Evolutionary conservation across 1,284 basidiomycete species (phyloP).

Genomic region (Prillingera fragicola): DNA sequence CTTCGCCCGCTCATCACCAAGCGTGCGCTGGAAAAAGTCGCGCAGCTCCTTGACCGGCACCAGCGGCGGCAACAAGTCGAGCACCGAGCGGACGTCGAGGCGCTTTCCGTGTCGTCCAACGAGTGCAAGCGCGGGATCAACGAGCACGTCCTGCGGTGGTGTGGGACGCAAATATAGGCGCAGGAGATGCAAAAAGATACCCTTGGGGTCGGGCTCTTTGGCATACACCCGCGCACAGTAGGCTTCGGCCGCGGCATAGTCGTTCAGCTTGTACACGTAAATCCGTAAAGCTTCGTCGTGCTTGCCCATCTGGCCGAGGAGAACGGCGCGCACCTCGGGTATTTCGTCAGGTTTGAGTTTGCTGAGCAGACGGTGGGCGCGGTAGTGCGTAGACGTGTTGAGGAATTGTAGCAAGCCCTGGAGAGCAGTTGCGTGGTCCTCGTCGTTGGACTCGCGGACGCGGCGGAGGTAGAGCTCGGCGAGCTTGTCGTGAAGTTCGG

Average conservation of each 20-base stretch:
- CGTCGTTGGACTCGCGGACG: slow-evolving; percentile 27
- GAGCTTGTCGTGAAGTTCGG: slow-evolving; percentile 77
- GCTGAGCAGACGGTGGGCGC: slow-evolving; percentile 72
- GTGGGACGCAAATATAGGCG: slow-evolving; percentile 68
- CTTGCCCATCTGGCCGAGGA: slow-evolving; percentile 80
- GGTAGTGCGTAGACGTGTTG: slow-evolving; percentile 64
- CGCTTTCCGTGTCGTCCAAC: slow-evolving; percentile 76
- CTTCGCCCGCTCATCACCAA: slow-evolving; percentile 49
- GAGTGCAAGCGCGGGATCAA: slow-evolving; percentile 73
- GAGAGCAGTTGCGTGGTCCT: slow-evolving; percentile 51
- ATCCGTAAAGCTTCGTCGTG: slow-evolving; percentile 89
- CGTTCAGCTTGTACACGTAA: slow-evolving; percentile 79
- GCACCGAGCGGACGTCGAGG: slow-evolving; percentile 70
- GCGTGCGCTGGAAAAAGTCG: slow-evolving; percentile 70
- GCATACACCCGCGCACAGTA: slow-evolving; percentile 79
- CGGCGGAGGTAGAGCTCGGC: slow-evolving; percentile 68
- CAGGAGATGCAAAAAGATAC: slow-evolving; percentile 77
- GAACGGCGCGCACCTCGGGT: slow-evolving; percentile 79
- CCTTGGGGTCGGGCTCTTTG: slow-evolving; percentile 53
- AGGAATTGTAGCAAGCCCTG: slow-evolving; percentile 71
- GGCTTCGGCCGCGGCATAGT: slow-evolving; percentile 79
- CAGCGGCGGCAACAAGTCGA: slow-evolving; percentile 80
- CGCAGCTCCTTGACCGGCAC: slow-evolving; percentile 64
- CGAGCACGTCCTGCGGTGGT: slow-evolving; percentile 45
- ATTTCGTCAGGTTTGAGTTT: slow-evolving; percentile 70